phyloP scores from a whole-genome alignment of 2,329 filamentous ascomycete species.

The Pseudocercospora macadamiae region DNA sequence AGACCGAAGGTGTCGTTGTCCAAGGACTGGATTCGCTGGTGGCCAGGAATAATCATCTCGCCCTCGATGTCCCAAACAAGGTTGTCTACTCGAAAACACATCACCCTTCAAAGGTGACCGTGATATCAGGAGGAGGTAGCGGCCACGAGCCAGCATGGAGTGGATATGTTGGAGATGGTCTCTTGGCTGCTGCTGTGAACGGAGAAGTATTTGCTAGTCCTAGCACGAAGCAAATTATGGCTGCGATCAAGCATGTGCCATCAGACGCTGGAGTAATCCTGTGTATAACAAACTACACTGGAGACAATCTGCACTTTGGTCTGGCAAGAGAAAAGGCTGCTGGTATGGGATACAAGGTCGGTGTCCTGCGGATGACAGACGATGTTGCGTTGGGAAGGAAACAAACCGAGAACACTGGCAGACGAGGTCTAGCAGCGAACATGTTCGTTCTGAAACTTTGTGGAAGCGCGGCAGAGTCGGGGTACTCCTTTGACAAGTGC shows the following conservation, averaged over 20 bases:
- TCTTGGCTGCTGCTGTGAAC: slow-evolving; percentile 52
- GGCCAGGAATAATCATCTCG: slow-evolving; percentile 48
- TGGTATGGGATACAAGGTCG: slow-evolving; percentile 49
- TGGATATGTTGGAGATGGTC: slow-evolving; percentile 53
- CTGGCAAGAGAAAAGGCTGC: slow-evolving; percentile 52
- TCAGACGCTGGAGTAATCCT: slow-evolving; percentile 51
- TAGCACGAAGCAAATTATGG: slow-evolving; percentile 54
- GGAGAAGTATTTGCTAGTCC: slow-evolving; percentile 55
- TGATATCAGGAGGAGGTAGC: slow-evolving; percentile 52
- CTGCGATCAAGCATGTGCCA: slow-evolving; percentile 50
- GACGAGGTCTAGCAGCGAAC: slow-evolving; percentile 56
- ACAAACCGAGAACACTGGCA: slow-evolving; percentile 53
- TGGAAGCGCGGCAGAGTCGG: slow-evolving; percentile 50
- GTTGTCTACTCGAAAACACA: slow-evolving; percentile 54
- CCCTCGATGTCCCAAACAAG: slow-evolving; percentile 51
- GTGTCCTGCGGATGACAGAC: slow-evolving; percentile 53
- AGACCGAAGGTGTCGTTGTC: slow-evolving; percentile 55
- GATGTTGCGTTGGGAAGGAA: slow-evolving; percentile 53
- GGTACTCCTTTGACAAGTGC: slow-evolving; percentile 50
- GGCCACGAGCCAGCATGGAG: slow-evolving; percentile 55
- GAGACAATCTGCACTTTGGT: slow-evolving; percentile 55
- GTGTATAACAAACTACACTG: slow-evolving; percentile 55
- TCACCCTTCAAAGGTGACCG: slow-evolving; percentile 46
- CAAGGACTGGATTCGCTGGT: slow-evolving; percentile 53
- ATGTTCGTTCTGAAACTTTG: slow-evolving; percentile 51